Evolutionary conservation across 306 rosid genomes (phyloP).

Genomic region (Lathyrus sativus): DNA sequence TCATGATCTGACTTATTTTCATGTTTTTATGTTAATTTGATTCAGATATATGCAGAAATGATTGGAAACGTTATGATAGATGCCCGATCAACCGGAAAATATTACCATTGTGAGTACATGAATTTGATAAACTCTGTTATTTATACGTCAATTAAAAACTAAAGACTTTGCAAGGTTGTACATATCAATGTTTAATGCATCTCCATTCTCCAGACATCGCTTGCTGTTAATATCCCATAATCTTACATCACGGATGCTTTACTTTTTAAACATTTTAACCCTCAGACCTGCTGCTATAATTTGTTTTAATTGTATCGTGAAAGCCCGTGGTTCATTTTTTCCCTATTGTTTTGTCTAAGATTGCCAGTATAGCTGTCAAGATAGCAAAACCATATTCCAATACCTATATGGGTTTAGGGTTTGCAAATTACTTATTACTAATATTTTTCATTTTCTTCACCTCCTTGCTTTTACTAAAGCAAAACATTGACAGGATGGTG

Average conservation of each 20-base stretch:
- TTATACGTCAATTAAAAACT: not conserved
- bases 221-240: slow-evolving; percentile 15
- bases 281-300: slow-evolving; percentile 1
- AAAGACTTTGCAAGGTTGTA: slow-evolving; percentile 16
- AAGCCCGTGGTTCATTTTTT: slow-evolving; percentile 7
- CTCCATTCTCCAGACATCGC: slow-evolving; percentile 1
- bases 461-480: not conserved
- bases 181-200: not conserved
- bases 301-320: slow-evolving; percentile 15
- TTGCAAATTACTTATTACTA: slow-evolving; percentile 17
- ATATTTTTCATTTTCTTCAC: slow-evolving; percentile 11
- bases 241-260: slow-evolving; percentile 2
- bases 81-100: slow-evolving; percentile 98
- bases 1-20: slow-evolving; percentile 4
- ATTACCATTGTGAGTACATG: slow-evolving; percentile 83
- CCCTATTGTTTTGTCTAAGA: not conserved
- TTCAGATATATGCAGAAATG: slow-evolving; percentile 98
- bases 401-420: not conserved
- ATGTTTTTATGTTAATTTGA: slow-evolving; percentile 23
- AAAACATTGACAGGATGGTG: not conserved
- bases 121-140: slow-evolving; percentile 22
- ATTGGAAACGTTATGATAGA: slow-evolving; percentile 98
- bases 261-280: slow-evolving; percentile 14
- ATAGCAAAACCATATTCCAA: slow-evolving; percentile 13
- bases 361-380: slow-evolving; percentile 19